Evolutionary conservation across 306 rosid species (phyloP), one percentile per base, ranked within the genome.

Genomic region (Trifolium repens): DNA sequence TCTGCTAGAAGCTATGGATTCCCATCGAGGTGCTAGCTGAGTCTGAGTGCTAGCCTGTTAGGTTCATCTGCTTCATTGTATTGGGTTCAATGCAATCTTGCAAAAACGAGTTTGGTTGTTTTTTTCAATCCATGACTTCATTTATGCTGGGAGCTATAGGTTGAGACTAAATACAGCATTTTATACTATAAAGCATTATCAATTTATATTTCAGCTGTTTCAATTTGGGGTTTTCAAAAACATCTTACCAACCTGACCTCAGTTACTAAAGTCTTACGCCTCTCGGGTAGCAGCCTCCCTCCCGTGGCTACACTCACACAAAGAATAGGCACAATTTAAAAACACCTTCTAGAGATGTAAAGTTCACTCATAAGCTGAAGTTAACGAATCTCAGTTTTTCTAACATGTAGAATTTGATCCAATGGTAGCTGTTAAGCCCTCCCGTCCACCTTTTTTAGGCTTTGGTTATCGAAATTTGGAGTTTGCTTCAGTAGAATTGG

Each of bases 401-500:
- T 47, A 47, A 5, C 4, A 47, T 47, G 54, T 14, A 47, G 17
- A 47, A 47, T 47, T n/a, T 47, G 8, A 14, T 47, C 8, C 54
- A 47, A 46, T 14, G 16, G 54, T 47, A 47, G 19, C 17, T 14
- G 8, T 14, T 47, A 14, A 47, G 17, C 17, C 8, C 54, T 15
- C 19, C 53, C 55, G 0, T 49, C 6, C 35, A 32, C 6, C 34
- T 1, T 53, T 37, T 37, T 19, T 10, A 71, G 57, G 24, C 14
- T 71, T 71, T 19, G 37, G 64, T 19, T 54, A 54, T 5, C 35
- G 35, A 71, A 16, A 71, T 53, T 71, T 50, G 49, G 50, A 53
- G 47, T 53, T 71, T 71, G 37, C 43, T 37, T 39, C 9, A 8
- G 43, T 10, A 39, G 9, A 39, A 39, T 39, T 39, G 43, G 10